A percentile compares a stretch with the other conserved stretches of the same genome.
Evolutionary conservation across 306 rosid genomes (phyloP).

Genomic region (Abrus pulchellus): DNA sequence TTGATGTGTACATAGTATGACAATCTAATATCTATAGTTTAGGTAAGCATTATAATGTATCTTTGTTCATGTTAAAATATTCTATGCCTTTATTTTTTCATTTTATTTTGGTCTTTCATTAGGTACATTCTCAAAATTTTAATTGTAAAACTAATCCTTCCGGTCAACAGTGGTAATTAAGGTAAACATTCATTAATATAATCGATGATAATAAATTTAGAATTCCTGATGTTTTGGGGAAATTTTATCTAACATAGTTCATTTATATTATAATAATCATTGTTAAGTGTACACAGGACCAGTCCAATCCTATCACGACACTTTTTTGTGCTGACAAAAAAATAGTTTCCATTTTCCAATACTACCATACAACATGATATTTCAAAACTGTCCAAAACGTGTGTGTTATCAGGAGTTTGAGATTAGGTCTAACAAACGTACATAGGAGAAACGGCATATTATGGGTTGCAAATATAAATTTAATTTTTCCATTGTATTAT

Average conservation of each 20-base stretch:
- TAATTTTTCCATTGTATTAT: constrained; percentile 2
- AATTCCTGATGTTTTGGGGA: background rate
- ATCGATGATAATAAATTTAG: background rate
- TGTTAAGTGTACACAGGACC: background rate
- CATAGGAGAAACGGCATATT: background rate
- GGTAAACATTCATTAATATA: too few relatives aligned
- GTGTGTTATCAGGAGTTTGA: background rate
- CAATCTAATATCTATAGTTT: background rate
- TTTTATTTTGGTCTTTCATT: too few relatives aligned
- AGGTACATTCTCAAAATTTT: too few relatives aligned
- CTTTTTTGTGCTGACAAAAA: too few relatives aligned
- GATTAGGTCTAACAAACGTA: constrained; percentile 35
- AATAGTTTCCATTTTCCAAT: background rate
- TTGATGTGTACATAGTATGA: background rate
- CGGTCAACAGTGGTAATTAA: too few relatives aligned
- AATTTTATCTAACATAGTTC: background rate
- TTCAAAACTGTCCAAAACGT: background rate
- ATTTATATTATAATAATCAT: background rate
- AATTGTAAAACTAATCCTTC: too few relatives aligned
- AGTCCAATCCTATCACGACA: too few relatives aligned
- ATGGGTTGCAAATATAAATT: constrained; percentile 31
- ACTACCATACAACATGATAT: background rate
- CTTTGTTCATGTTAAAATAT: background rate
- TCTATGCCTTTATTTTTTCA: too few relatives aligned
- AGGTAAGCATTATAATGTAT: background rate